Conservation (phyloP, 140 eudicot genomes). For the Cichorium intybus region DNA sequence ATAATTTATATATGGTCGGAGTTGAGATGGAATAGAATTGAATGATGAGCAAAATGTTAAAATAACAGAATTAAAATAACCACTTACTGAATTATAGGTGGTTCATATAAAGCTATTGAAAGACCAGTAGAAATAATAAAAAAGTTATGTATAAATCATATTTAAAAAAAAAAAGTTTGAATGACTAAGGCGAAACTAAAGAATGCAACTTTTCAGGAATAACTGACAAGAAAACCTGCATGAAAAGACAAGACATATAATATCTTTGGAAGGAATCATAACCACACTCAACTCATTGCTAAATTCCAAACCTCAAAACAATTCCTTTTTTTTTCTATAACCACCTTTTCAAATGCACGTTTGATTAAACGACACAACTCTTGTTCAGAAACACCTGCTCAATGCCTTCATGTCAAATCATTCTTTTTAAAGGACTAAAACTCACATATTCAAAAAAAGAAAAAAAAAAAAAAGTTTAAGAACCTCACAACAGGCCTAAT, state of each 20-base stretch:
- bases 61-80: too few species aligned
- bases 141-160: too few species aligned
- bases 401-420: not conserved
- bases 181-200: not conserved
- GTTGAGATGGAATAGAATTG: too few species aligned
- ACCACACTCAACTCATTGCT: not conserved
- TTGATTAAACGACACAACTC: not conserved
- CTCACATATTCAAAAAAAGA: too few species aligned
- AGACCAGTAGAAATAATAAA: too few species aligned
- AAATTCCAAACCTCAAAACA: not conserved
- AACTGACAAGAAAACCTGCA: not conserved
- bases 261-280: not conserved
- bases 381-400: not conserved
- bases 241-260: not conserved
- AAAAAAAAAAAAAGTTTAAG: too few species aligned
- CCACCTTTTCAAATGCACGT: not conserved
- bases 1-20: too few species aligned
- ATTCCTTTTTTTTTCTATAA: not conserved
- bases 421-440: too few species aligned
- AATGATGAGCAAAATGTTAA: too few species aligned
- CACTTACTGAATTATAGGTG: too few species aligned
- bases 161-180: not conserved
- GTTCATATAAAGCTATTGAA: too few species aligned
- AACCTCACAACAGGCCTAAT: too few species aligned
- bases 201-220: not conserved